Percentiles rank a stretch among this genome's conserved stretches.
Evolutionary conservation across 106 monocot species (phyloP).

Genomic region (Xerophyta viscosa): DNA sequence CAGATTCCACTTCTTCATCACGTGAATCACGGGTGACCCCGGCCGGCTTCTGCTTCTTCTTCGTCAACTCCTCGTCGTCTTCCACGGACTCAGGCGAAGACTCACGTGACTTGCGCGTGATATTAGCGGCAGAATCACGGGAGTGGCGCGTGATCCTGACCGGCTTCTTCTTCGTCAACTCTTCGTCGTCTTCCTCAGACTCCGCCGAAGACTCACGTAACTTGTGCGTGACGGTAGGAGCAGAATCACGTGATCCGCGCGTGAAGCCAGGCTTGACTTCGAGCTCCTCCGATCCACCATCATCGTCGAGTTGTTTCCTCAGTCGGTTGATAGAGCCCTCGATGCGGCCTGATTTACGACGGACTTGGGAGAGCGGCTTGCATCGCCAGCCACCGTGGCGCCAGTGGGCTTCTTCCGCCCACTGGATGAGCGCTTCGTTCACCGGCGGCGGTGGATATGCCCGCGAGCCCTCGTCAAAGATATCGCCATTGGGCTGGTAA

Average conservation of each 20-base stretch:
- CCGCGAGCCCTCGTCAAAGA: slow-evolving; percentile 21
- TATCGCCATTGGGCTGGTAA: slow-evolving; percentile 39
- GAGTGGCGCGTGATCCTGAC: too few relatives aligned
- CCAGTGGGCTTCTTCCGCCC: slow-evolving; percentile 89
- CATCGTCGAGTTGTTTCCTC: slow-evolving; percentile 22
- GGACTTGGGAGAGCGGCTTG: slow-evolving; percentile 58
- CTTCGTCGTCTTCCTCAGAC: background rate
- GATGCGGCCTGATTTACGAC: too few relatives aligned
- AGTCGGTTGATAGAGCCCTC: slow-evolving; percentile 70
- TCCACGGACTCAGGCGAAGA: background rate
- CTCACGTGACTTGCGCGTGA: background rate
- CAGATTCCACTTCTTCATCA: background rate
- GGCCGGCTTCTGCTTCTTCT: background rate
- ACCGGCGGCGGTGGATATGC: slow-evolving; percentile 55
- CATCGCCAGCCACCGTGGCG: slow-evolving; percentile 82
- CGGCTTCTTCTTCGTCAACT: background rate
- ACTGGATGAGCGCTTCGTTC: slow-evolving; percentile 53
- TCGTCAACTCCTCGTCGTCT: background rate
- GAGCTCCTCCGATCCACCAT: background rate
- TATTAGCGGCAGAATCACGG: background rate
- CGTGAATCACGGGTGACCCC: background rate
- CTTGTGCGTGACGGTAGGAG: background rate
- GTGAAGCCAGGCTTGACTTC: background rate
- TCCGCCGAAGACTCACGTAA: background rate
- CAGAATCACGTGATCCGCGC: background rate